Evolutionary conservation across 192 early-diverging fungal genomes (phyloP).

Genomic region (Fimicolochytrium jonesii): DNA sequence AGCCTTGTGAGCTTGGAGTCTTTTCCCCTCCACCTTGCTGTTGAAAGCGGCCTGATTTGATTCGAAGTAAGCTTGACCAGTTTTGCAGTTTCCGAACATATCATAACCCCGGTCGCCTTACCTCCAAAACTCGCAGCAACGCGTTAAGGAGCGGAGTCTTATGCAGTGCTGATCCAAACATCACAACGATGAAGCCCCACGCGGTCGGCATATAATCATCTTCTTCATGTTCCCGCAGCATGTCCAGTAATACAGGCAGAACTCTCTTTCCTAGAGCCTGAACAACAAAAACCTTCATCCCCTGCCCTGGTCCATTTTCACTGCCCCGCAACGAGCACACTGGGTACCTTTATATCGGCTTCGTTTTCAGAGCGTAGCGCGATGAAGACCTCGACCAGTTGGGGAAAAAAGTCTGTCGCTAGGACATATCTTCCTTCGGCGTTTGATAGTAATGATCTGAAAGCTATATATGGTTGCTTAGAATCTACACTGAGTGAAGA

Average conservation of each 20-base stretch:
- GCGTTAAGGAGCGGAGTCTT: not conserved
- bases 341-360: not conserved
- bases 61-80: not conserved
- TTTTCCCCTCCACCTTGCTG: not conserved
- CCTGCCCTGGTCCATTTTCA: no score
- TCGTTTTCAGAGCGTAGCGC: not conserved
- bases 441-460: no score
- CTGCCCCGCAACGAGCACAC: no score
- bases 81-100: no score
- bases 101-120: not conserved
- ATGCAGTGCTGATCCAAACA: conserved; percentile 8
- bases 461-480: no score
- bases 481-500: no score
- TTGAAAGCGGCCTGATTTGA: conserved; percentile 8
- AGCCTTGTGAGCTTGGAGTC: not conserved
- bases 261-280: not conserved
- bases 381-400: not conserved
- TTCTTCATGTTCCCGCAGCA: not conserved
- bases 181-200: conserved; percentile 5
- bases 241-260: not conserved
- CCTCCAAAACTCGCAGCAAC: conserved; percentile 8
- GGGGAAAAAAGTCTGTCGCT: conserved; percentile 5
- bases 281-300: no score
- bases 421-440: no score
- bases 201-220: conserved; percentile 6